phyloP scores from a whole-genome alignment of 257 asterid genomes.

The Nicotiana otophora region DNA sequence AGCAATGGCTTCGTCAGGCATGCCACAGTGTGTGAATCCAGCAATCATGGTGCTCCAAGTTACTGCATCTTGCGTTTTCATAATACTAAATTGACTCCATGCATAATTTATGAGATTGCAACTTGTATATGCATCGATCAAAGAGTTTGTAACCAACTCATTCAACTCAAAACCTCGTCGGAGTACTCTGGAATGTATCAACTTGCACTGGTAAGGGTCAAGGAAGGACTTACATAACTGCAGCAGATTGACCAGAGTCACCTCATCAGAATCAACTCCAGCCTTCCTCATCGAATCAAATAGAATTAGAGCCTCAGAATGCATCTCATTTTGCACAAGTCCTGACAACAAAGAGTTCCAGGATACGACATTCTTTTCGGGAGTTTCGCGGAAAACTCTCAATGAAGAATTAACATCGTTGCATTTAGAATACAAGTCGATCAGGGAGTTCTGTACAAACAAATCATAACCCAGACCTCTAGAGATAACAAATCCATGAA shows the following conservation, averaged over 20 bases:
- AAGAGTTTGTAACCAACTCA: conserved; percentile 64
- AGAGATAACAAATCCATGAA: conserved; percentile 49
- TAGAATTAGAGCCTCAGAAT: conserved; percentile 46
- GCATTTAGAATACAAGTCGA: conserved; percentile 85
- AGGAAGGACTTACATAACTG: conserved; percentile 47
- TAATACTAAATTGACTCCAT: conserved; percentile 49
- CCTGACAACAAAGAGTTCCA: conserved; percentile 85
- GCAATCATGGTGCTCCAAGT: conserved; percentile 97
- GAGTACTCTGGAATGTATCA: conserved; percentile 49
- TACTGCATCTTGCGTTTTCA: conserved; percentile 49
- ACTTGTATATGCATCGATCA: conserved; percentile 75
- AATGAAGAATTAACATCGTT: conserved; percentile 52
- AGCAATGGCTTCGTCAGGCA: conserved; percentile 70
- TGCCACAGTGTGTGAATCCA: conserved; percentile 62
- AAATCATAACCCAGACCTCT: conserved; percentile 61
- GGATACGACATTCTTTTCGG: conserved; percentile 50
- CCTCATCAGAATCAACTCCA: conserved; percentile 59
- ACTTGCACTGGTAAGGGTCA: conserved; percentile 50
- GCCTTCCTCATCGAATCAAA: conserved; percentile 50
- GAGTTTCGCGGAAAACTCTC: conserved; percentile 51
- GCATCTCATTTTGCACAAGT: conserved; percentile 52
- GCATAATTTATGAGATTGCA: conserved; percentile 52
- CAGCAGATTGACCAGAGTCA: conserved; percentile 74
- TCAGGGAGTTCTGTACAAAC: conserved; percentile 62
- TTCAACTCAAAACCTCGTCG: conserved; percentile 50